Base-by-base conservation (phyloP, 2,329 filamentous ascomycete species). In the Aspergillus hortae region DNA sequence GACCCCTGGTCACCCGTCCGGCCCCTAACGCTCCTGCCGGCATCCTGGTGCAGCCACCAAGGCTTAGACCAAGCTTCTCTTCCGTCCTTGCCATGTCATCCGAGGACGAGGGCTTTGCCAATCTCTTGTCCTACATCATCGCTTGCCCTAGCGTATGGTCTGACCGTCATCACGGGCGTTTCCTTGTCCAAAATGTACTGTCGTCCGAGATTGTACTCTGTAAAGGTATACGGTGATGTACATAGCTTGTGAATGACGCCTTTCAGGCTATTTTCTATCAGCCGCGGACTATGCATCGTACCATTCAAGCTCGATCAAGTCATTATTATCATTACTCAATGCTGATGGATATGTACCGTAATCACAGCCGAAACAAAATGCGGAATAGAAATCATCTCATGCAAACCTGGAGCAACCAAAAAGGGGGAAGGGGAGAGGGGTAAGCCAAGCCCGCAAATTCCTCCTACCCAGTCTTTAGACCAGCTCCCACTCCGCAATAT, bases 401-500 rank as follows among this genome's bases (percentile, higher is more conserved):
- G n/a, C 25, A 52, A 52, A 47, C 4, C 10, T 15, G 32, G 21
- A 6, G 40, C n/a, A n/a, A 25, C 33, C 25, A 35, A 32, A 4
- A 46, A 36, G 17, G 27, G n/a, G 27, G 40, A 11, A 40, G 6
- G 27, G 40, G 35, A 7, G 27, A 30, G 27, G 27, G 27, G 17
- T 38, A 45, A 12, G 43, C 25, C 33, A 46, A 44, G 35, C 15
- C 33, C 27, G 46, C 15, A 7, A 49, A 44, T 30, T 27, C 10
- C 35, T 17, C 15, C 35, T 38, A 7, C 35, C 35, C 9, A 38
- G 35, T 7, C 35, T 2, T 44, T 42, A 61, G n/a, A 79, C 73
- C 57, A 85, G 62, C 52, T 80, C 75, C 82, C 82, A 86, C 61
- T 75, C 72, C 5, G 76, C 77, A 61, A 84, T 71, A 53, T 71